A percentile compares a stretch with the other conserved stretches of the same genome.
phyloP scores from a whole-genome alignment of 225 moss, liverwort and hornwort genomes.

The Physcomitrium patens region DNA sequence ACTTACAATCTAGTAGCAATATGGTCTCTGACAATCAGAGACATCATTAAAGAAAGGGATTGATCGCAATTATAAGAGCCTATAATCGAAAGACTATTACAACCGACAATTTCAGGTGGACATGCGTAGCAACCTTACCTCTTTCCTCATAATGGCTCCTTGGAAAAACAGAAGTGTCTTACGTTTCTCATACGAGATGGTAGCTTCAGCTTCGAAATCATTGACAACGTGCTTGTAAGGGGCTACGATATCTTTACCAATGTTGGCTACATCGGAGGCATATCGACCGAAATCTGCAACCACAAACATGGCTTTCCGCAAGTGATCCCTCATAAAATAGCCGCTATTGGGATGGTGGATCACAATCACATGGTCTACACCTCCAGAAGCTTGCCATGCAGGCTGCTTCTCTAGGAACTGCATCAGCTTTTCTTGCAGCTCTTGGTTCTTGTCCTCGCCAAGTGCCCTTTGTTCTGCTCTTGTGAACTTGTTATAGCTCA shows the following conservation, averaged over 20 bases:
- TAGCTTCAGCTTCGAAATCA: slow-evolving; percentile 26
- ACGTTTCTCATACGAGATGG: slow-evolving; percentile 45
- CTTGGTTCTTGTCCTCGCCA: slow-evolving; percentile 25
- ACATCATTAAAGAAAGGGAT: too few relatives aligned
- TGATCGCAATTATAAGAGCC: too few relatives aligned
- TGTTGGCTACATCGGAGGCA: slow-evolving; percentile 30
- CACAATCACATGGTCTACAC: slow-evolving; percentile 49
- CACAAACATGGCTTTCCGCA: slow-evolving; percentile 49
- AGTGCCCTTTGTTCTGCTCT: slow-evolving; percentile 26
- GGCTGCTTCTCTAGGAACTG: slow-evolving; percentile 40
- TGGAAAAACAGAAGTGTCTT: slow-evolving; percentile 72
- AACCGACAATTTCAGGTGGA: too few relatives aligned
- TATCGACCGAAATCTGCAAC: slow-evolving; percentile 63
- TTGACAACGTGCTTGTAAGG: slow-evolving; percentile 56
- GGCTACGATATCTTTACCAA: slow-evolving; percentile 56
- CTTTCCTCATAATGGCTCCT: slow-evolving; percentile 67
- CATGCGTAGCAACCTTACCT: slow-evolving; percentile 20
- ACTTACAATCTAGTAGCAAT: too few relatives aligned
- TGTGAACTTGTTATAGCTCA: slow-evolving; percentile 66
- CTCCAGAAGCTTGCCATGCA: slow-evolving; percentile 52
- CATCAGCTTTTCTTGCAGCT: slow-evolving; percentile 58
- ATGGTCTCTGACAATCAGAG: too few relatives aligned
- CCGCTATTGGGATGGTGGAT: slow-evolving; percentile 65
- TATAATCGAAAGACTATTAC: too few relatives aligned
- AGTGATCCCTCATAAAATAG: slow-evolving; percentile 26